phyloP scores from a whole-genome alignment of 176 grass and related monocot species.

The Aegilops sharonensis region DNA sequence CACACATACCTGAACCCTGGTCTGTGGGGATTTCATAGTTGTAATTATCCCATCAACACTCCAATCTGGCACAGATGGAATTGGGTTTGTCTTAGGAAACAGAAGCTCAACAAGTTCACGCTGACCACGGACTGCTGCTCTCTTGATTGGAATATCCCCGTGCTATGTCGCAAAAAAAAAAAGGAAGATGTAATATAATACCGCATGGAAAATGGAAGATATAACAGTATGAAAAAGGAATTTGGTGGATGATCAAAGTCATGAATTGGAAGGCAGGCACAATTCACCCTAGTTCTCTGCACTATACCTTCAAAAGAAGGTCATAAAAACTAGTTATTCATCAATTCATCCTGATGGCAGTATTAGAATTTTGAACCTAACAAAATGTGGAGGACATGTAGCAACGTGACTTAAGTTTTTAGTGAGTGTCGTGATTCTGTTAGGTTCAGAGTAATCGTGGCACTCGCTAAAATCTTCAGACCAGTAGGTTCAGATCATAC shows the following conservation, averaged over 20 bases:
- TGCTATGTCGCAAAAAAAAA: neutral
- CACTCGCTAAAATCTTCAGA: neutral
- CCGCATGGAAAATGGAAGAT: neutral
- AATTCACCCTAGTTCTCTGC: neutral
- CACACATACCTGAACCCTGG: conserved; percentile 21
- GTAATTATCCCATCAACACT: conserved; percentile 35
- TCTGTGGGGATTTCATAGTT: neutral
- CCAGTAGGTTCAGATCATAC: neutral
- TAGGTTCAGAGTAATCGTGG: neutral
- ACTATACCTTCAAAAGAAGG: neutral
- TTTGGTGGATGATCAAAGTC: neutral
- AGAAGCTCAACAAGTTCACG: conserved; percentile 43
- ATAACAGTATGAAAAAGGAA: neutral
- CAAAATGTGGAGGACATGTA: neutral
- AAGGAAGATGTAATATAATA: neutral
- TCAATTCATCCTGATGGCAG: neutral
- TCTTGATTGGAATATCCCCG: conserved; percentile 36
- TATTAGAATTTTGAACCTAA: neutral
- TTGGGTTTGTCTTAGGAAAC: conserved; percentile 35
- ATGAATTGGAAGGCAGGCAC: neutral
- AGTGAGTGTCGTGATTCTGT: neutral
- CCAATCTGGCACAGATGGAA: conserved; percentile 17
- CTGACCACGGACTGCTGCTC: conserved; percentile 27
- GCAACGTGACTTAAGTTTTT: neutral
- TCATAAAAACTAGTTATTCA: neutral